These are phyloP conservation scores for Trematosphaeria pertusa DNA, from an alignment of 2,329 filamentous ascomycete species.

Conservation along the genomic window DNA sequence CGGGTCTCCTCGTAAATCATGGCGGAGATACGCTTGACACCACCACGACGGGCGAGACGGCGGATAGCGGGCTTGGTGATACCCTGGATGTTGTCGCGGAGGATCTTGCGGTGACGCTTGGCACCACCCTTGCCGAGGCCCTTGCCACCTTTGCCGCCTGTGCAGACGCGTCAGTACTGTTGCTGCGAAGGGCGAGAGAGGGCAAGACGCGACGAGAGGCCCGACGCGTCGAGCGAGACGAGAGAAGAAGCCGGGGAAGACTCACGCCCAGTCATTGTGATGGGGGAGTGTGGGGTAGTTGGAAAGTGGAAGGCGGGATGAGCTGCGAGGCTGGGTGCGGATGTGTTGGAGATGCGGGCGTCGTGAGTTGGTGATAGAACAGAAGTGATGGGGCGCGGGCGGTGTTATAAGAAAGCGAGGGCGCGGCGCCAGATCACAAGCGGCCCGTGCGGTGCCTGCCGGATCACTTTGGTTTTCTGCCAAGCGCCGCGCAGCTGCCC, in stretches of 20 bases:
- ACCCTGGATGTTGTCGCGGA: constrained; percentile 99
- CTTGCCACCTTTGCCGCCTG: constrained; percentile 95
- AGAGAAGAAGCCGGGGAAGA: constrained; percentile 23
- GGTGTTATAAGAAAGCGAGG: constrained; percentile 34
- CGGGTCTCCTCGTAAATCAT: constrained; percentile 89
- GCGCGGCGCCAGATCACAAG: constrained; percentile 40
- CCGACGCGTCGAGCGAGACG: constrained; percentile 12
- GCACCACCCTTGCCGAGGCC: constrained; percentile 97
- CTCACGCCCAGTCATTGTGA: constrained; percentile 61
- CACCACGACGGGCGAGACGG: constrained; percentile 97
- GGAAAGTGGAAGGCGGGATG: constrained; percentile 23
- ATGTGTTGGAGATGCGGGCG: constrained; percentile 24
- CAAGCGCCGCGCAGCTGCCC: constrained; percentile 35
- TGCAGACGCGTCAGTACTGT: constrained; percentile 55
- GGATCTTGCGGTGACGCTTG: constrained; percentile 99
- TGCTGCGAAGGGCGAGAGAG: constrained; percentile 8
- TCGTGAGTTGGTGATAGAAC: constrained; percentile 25
- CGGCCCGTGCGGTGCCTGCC: constrained; percentile 37
- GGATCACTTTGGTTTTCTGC: constrained; percentile 28
- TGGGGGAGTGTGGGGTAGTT: constrained; percentile 32
- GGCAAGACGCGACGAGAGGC: constrained; percentile 5
- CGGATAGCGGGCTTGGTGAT: constrained; percentile 99
- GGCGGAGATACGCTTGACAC: constrained; percentile 99
- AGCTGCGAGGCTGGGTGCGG: no score
- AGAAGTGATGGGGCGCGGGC: constrained; percentile 22